Percentiles rank a stretch among this genome's conserved stretches.
phyloP scores from a whole-genome alignment of 768 basidiomycete genomes.

The Tephrocybe sp. region DNA sequence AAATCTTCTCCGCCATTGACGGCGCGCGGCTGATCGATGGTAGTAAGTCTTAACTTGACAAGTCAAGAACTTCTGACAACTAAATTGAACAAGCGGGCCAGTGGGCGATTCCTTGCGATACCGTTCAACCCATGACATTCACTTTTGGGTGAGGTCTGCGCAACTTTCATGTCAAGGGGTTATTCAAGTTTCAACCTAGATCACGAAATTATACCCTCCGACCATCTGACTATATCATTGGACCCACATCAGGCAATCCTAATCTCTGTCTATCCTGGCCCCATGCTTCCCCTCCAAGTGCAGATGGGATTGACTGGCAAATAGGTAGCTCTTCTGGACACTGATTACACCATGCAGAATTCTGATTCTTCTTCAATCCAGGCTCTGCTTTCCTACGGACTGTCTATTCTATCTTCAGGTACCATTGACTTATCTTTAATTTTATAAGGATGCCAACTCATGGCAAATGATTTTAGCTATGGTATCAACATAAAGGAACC shows the following conservation, averaged over 20 bases:
- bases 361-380: constrained; percentile 19
- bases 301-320: constrained; percentile 84
- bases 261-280: constrained; percentile 77
- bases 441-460: background rate
- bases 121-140: constrained; percentile 55
- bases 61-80: background rate
- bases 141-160: constrained; percentile 57
- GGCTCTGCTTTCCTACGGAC: constrained; percentile 69
- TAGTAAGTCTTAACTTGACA: constrained; percentile 30
- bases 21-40: constrained; percentile 67
- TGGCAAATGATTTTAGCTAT: constrained; percentile 43
- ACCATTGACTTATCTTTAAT: background rate
- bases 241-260: constrained; percentile 61
- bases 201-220: constrained; percentile 55
- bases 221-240: constrained; percentile 77
- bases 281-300: constrained; percentile 55
- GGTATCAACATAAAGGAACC: constrained; percentile 73
- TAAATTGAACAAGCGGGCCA: constrained; percentile 44
- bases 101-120: constrained; percentile 76
- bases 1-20: constrained; percentile 57
- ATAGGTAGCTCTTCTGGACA: constrained; percentile 57
- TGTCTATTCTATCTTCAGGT: constrained; percentile 81
- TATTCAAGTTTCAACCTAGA: constrained; percentile 25
- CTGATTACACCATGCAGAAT: background rate
- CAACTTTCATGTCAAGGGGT: background rate